Conservation (phyloP, 2,329 filamentous ascomycete genomes). For the Fusarium illudens region DNA sequence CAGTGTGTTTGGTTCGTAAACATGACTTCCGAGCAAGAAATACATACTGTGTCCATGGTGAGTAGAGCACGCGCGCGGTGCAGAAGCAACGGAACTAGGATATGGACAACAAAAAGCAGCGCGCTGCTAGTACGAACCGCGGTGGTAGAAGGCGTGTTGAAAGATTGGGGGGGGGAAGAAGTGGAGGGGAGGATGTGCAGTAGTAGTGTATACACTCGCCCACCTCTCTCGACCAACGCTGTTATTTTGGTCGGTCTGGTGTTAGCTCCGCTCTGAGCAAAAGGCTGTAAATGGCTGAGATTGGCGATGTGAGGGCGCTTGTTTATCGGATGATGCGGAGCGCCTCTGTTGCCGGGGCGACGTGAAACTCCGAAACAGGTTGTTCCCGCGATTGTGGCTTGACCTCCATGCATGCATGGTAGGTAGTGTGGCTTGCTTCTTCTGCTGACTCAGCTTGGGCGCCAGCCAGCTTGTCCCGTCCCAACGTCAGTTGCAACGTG, state of each 20-base stretch:
- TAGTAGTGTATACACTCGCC: slow-evolving; percentile 7
- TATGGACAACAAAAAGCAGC: slow-evolving; percentile 49
- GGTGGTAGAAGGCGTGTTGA: slow-evolving; percentile 41
- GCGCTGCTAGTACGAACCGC: slow-evolving; percentile 41
- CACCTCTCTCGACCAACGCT: slow-evolving; percentile 34
- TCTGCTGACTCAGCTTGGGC: slow-evolving; percentile 17
- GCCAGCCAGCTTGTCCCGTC: not conserved
- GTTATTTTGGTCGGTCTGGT: slow-evolving; percentile 39
- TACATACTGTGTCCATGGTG: slow-evolving; percentile 47
- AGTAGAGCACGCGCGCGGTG: slow-evolving; percentile 35
- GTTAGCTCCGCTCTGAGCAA: slow-evolving; percentile 31
- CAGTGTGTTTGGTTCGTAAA: not conserved
- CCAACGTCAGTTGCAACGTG: slow-evolving; percentile 21
- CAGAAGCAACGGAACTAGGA: slow-evolving; percentile 37
- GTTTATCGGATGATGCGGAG: slow-evolving; percentile 32
- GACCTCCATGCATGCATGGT: not conserved
- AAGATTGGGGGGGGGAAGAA: slow-evolving; percentile 8
- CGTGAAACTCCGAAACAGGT: not conserved
- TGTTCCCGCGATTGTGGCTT: not conserved
- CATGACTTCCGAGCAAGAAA: not conserved
- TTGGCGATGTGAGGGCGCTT: slow-evolving; percentile 40
- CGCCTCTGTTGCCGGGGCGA: slow-evolving; percentile 32
- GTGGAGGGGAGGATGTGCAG: slow-evolving; percentile 9
- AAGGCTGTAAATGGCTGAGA: slow-evolving; percentile 18
- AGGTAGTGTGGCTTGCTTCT: not conserved